phyloP scores from a whole-genome alignment of 441 rosid species.

The Corymbia citriodora region DNA sequence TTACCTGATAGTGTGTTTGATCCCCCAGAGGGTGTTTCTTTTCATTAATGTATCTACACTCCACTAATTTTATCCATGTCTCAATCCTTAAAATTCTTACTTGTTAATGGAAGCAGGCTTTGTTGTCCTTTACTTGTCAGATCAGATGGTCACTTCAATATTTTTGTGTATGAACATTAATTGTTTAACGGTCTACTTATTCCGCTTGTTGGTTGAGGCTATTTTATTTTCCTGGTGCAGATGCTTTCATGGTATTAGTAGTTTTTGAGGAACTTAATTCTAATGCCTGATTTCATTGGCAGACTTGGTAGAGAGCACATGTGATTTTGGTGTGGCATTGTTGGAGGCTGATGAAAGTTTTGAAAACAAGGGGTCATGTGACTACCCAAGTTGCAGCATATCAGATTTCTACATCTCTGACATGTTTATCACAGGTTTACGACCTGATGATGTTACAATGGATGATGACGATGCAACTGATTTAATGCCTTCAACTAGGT shows the following conservation, averaged over 20 bases:
- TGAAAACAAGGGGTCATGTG: constrained; percentile 40
- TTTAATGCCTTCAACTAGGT: constrained; percentile 50
- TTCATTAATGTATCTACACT: background rate
- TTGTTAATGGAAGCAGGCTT: background rate
- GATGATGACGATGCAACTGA: constrained; percentile 34
- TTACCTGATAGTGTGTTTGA: background rate
- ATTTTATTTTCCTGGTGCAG: background rate
- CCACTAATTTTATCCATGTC: background rate
- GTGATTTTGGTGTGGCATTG: constrained; percentile 31
- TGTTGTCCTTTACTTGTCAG: background rate
- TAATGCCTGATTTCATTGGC: background rate
- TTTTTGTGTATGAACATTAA: background rate
- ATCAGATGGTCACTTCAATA: background rate
- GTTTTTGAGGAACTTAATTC: background rate
- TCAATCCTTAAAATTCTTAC: background rate
- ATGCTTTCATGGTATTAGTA: background rate
- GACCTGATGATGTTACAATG: constrained; percentile 53
- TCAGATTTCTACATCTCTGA: constrained; percentile 80
- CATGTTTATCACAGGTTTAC: constrained; percentile 66
- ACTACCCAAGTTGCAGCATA: constrained; percentile 62
- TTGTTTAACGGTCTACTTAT: background rate
- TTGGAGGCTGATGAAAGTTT: constrained; percentile 45
- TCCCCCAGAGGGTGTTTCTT: background rate
- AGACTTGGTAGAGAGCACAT: constrained; percentile 27
- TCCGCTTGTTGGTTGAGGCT: background rate